Evolutionary conservation across 2,329 filamentous ascomycete genomes (phyloP).

Genomic region (Sphaerulina musiva): DNA sequence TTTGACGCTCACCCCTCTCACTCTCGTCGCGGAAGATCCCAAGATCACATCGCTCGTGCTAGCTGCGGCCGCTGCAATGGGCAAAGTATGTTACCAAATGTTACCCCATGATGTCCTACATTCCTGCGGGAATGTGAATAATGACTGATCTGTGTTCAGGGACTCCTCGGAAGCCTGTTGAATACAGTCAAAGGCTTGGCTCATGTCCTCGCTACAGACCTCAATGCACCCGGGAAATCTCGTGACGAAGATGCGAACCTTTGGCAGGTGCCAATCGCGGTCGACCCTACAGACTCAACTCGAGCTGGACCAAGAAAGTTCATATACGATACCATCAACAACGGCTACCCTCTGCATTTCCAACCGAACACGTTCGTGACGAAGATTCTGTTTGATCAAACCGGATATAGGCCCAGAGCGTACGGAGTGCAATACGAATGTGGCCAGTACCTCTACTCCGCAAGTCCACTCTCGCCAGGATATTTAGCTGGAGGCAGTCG

Average conservation of each 20-base stretch:
- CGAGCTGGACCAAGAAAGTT: slow-evolving; percentile 9
- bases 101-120: not conserved
- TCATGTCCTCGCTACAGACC: slow-evolving; percentile 46
- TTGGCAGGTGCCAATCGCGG: slow-evolving; percentile 54
- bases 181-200: slow-evolving; percentile 42
- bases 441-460: slow-evolving; percentile 34
- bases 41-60: slow-evolving; percentile 49
- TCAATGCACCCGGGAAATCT: slow-evolving; percentile 13
- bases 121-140: not conserved
- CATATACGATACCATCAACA: not conserved
- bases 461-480: slow-evolving; percentile 29
- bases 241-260: slow-evolving; percentile 46
- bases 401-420: slow-evolving; percentile 19
- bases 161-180: slow-evolving; percentile 32
- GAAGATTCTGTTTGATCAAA: slow-evolving; percentile 57
- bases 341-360: slow-evolving; percentile 18
- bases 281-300: slow-evolving; percentile 28
- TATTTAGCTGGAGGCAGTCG: slow-evolving; percentile 12
- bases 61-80: slow-evolving; percentile 46
- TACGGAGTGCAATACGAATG: slow-evolving; percentile 38
- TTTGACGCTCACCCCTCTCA: slow-evolving; percentile 46
- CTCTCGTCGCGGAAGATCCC: slow-evolving; percentile 47
- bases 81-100: slow-evolving; percentile 11
- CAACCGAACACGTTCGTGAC: slow-evolving; percentile 55
- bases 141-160: not conserved